Evolutionary conservation across 805 yeast genomes (phyloP), one percentile per base, ranked within the genome.

Genomic region (Grigorovia jiainica): DNA sequence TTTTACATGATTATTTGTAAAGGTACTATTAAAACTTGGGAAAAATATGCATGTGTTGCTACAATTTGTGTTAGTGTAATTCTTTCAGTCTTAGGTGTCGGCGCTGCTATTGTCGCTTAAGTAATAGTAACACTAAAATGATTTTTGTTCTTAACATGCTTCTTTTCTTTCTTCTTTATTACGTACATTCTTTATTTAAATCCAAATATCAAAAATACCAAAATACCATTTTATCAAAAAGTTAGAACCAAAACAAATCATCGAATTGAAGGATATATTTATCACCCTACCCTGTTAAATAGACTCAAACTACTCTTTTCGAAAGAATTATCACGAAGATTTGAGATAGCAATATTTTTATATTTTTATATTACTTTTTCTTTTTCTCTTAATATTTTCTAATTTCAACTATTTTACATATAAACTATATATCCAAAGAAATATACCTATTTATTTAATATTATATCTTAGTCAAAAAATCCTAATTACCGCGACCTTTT

Each of bases 1-100:
- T 87, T 87, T 58, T 86, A 87, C 61, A 55, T 82, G 45, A 69
- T 63, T 47, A 67, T 81, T 31, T 81, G 79, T 54, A 59, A 58
- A 4, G 53, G 61, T 4, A 67, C 71, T 11, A 60, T 80, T 30
- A 52, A 70, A 5, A 47, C 49, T 7, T 44, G 56, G 41, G 77
- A 76, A 49, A 65, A 44, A 37, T 11, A 60, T 1, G 43, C 64
- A 2, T 70, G 81, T 34, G 54, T 66, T 42, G 16, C 58, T n/a
- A 70, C 75, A 13, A 66, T 79, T 31, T 40, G 58, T 1, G 42
- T 73, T 5, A 71, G 82, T 45, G 42, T 69, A 0, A 40, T 70
- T 2, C 62, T 78, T 39, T 79, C 87, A 0, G 47, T 73, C 1
- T 48, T 71, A 7, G 94, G 89, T 2, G 75, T 89, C 2, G 63